Evolutionary conservation across 108 stramenopile species (phyloP), one percentile per base, ranked within the genome.

Genomic region (Mediolabrus comicus): DNA sequence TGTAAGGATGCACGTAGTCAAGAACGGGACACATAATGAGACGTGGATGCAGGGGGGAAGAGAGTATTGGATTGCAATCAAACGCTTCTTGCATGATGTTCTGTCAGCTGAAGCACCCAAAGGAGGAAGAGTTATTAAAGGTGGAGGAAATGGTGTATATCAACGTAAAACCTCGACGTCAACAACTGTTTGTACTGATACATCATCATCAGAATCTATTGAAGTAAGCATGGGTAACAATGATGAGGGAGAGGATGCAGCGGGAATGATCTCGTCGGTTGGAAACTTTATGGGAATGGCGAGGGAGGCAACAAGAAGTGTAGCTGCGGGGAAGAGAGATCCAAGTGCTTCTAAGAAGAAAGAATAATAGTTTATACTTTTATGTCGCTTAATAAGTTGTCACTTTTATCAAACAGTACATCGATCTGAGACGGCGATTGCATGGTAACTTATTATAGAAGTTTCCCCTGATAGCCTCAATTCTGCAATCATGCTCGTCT

Each of bases 21-120:
- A 83, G 29, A 73, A 83, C 27, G 98, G 98, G 0, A 94, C 87
- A 9, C 98, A 98, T 78, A 98, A 98, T 58, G 97, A 98, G 69
- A 95, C 96, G 16, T 97, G 92, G 93, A 52, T 86, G 55, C 80
- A 84, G 35, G 97, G 97, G 11, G 97, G 97, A 3, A 39, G 54
- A 33, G 79, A 73, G 63, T 95, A 95, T 71, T 95, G 91, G 91
- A 72, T 76, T 38, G 63, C 74, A 0, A 71, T 80, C 30, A 62
- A 59, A 24, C 52, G 43, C 0, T 91, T 91, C 39, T 55, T 91
- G 53, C 53, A 70, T 10, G 79, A 80, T 39, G 74, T 62, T 12
- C 65, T 80, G 26, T 36, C 58, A n/a, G 69, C 36, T 26, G 60
- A 60, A 56, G 28, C 13, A 14, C 17, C 19, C n/a, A 39, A 24